These are phyloP conservation scores for Penicillium italicum DNA, from an alignment of 2,329 filamentous ascomycete genomes.

Conservation along the genomic window DNA sequence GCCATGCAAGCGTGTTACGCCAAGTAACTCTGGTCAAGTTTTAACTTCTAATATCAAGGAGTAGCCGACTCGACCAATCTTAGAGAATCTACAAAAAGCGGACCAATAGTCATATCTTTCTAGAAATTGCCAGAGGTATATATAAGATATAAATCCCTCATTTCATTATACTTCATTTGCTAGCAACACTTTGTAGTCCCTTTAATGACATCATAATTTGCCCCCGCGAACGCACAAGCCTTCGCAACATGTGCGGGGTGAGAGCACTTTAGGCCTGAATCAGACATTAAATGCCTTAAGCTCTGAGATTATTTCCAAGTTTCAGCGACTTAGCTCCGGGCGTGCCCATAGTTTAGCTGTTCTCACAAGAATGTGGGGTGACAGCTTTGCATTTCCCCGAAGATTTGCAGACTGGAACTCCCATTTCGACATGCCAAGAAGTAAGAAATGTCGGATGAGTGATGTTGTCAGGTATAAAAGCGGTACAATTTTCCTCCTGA, in stretches of 20 bases:
- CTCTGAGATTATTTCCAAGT: slow-evolving; percentile 3
- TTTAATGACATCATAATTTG: background rate
- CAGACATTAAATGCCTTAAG: background rate
- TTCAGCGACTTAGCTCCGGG: slow-evolving; percentile 9
- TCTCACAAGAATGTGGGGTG: background rate
- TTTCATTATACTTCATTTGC: background rate
- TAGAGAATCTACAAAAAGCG: too few relatives aligned
- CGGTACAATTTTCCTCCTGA: background rate
- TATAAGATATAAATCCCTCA: background rate
- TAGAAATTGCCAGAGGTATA: background rate
- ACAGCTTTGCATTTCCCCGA: slow-evolving; percentile 11
- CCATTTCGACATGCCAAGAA: background rate
- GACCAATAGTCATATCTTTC: background rate
- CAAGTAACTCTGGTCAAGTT: background rate
- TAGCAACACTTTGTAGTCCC: background rate
- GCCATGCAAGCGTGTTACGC: background rate
- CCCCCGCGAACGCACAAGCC: background rate
- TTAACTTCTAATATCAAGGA: background rate
- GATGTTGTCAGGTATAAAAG: slow-evolving; percentile 3
- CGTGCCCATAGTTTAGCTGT: background rate
- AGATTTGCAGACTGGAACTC: slow-evolving; percentile 9
- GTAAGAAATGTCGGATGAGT: background rate
- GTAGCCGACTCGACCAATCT: too few relatives aligned
- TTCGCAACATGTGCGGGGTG: background rate
- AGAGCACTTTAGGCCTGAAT: background rate